phyloP scores from a whole-genome alignment of 495 filamentous ascomycete genomes.

The Neurospora hispaniola region DNA sequence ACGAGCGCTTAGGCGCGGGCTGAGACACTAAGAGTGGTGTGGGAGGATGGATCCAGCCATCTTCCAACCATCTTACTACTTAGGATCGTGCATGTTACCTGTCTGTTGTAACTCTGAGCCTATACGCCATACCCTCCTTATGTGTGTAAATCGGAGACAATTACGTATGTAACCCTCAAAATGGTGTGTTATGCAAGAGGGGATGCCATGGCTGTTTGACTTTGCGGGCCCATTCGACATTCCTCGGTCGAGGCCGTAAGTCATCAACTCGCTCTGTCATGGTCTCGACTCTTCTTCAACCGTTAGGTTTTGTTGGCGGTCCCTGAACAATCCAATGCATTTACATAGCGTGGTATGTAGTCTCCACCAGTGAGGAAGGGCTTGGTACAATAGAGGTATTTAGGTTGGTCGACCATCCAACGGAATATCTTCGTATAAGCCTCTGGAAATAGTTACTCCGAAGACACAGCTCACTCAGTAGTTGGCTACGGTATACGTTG shows the following conservation, averaged over 20 bases:
- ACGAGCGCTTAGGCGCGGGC: not conserved
- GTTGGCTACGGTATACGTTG: not conserved
- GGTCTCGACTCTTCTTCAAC: not conserved
- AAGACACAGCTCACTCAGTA: not conserved
- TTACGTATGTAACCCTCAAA: not conserved
- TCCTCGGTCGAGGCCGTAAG: not conserved
- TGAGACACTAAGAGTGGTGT: not conserved
- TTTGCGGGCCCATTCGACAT: not conserved
- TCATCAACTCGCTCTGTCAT: not conserved
- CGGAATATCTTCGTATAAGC: not conserved
- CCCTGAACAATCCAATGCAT: not conserved
- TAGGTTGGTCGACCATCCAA: not conserved
- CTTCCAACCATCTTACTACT: too few species aligned
- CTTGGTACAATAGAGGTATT: not conserved
- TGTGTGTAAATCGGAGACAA: not conserved
- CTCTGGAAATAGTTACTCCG: not conserved
- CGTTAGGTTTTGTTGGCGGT: not conserved
- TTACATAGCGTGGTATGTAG: too few species aligned
- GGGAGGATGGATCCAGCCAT: not conserved
- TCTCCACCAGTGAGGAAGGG: not conserved
- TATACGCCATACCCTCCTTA: not conserved
- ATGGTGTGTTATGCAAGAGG: not conserved
- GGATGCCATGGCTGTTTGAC: not conserved
- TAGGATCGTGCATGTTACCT: not conserved
- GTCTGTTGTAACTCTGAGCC: not conserved